Evolutionary conservation across 2,329 filamentous ascomycete genomes (phyloP), one percentile per base, ranked within the genome.

Genomic region (Ophiosphaerella korrae): DNA sequence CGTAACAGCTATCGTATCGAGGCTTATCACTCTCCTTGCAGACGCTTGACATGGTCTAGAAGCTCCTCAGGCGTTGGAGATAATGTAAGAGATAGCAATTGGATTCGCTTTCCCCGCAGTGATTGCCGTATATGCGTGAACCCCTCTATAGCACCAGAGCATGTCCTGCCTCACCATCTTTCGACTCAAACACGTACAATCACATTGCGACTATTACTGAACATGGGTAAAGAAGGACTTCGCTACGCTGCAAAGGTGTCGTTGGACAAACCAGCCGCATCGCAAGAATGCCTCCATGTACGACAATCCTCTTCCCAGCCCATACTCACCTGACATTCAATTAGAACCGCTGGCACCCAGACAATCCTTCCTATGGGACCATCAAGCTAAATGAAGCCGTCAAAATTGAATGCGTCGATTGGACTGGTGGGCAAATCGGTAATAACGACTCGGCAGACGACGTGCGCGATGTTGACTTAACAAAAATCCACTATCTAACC

Each of bases 361-460:
- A 96, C 59, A 88, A 90, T 44, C 92, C 92, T 0, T 84, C 82
- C 48, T 82, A 81, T 43, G 88, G 81, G 29, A 85, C 82, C 1
- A 91, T 97, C 66, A 86, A 88, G 63, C 86, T 92, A 66, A 88
- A 87, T 26, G 92, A 96, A 75, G 89, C 89, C 0, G 92, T 96
- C 60, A 96, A 95, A 75, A 96, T 96, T 59, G 90, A 96, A 79
- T 96, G 92, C 66, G 79, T 94, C 7, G 90, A 95, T 76, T 95
- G 90, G 68, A 77, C 75, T 0, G 69, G 67, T 18, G 92, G 92
- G 2, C 92, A 96, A 65, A 96, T 96, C 66, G 82, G 84, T 48
- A 96, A 97, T 75, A 88, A 93, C 59, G 92, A 97, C 72, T 88
- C 83, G 29, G 92, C 92, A n/a, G 89, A 96, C 65, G 92, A 97